A percentile compares a stretch with the other conserved stretches of the same genome.
These are phyloP conservation scores for Chlorella variabilis DNA, from an alignment of 163 green algal species.

Conservation along the genomic window DNA sequence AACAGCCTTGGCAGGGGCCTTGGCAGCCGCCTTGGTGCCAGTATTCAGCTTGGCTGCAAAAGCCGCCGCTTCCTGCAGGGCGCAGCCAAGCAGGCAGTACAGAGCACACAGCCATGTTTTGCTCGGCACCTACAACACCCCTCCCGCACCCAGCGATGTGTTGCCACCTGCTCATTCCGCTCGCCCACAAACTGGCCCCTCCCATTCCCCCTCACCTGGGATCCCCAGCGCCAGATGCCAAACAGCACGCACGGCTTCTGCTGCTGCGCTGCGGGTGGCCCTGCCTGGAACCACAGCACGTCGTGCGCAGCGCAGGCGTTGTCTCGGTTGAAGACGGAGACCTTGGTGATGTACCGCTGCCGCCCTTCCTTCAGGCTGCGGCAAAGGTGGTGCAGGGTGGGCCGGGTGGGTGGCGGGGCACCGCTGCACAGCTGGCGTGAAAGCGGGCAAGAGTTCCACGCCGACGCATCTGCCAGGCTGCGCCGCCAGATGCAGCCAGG, in stretches of 20 bases:
- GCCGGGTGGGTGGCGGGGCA: too few relatives aligned
- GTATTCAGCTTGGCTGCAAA: conserved; percentile 3
- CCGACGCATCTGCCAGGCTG: too few relatives aligned
- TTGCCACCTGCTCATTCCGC: too few relatives aligned
- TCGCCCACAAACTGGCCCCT: neutral
- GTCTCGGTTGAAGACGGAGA: conserved; percentile 1
- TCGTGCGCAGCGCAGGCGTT: conserved; percentile 12
- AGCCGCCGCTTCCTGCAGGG: conserved; percentile 4
- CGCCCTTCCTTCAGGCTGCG: conserved; percentile 10
- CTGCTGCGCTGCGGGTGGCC: neutral
- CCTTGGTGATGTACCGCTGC: conserved; percentile 1
- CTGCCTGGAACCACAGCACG: conserved; percentile 16
- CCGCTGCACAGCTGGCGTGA: too few relatives aligned
- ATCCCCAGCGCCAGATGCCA: conserved; percentile 20
- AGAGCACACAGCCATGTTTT: neutral
- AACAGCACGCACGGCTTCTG: conserved; percentile 1
- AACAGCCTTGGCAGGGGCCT: neutral
- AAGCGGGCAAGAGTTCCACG: too few relatives aligned
- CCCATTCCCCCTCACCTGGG: neutral
- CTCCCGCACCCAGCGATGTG: too few relatives aligned
- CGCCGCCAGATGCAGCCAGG: too few relatives aligned
- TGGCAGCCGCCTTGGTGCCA: neutral
- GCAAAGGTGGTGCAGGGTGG: too few relatives aligned
- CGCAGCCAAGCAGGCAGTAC: neutral
- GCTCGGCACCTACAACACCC: too few relatives aligned